Base-by-base conservation (phyloP, 768 basidiomycete genomes). In the Leccinum truebloodii region DNA sequence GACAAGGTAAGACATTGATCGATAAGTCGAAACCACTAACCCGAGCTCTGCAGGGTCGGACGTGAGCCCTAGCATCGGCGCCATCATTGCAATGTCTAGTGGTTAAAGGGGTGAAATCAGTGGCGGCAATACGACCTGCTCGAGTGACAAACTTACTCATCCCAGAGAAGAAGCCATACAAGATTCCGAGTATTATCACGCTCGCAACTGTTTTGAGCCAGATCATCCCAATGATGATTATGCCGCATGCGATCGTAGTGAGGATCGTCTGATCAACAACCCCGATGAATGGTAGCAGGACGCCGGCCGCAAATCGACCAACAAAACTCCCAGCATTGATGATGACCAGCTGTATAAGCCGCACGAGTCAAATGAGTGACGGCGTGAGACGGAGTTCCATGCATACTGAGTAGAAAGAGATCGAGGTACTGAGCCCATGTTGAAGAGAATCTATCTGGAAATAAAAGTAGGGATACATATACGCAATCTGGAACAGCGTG, bases 381-480 rank as follows among this genome's bases (percentile, higher is more conserved):
- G 22, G 32, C 20, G 16, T n/a, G 28, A 9, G 34, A 20, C 4
- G 20, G 22, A 13, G 52, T 54, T 7, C 8, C 20, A 22, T 16
- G 44, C 44, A 20, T 46, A 54, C 52, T 9, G 35, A 79, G 65
- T 86, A 86, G 63, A 86, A 86, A 0, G 86, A 79, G 16, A 88
- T 73, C 24, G 70, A 71, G 1, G 73, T 58, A 46, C 72, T 65
- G 28, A 85, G 72, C 3, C 81, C 81, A 52, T 83, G 83, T 58
- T 74, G 75, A 14, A 84, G 76, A 3, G 85, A 77, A 52, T 83
- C 79, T 6, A 86, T 66, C 63, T 88, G 86, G 20, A 88, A 72
- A 68, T 85, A 87, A 69, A 83, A 86, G 49, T 81, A 75, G 0
- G 85, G 83, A 54, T 80, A 83, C 59, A 77, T 79, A 32, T 79